These are phyloP conservation scores for Boletus patriciae DNA, from an alignment of 768 basidiomycete species.

Conservation along the genomic window DNA sequence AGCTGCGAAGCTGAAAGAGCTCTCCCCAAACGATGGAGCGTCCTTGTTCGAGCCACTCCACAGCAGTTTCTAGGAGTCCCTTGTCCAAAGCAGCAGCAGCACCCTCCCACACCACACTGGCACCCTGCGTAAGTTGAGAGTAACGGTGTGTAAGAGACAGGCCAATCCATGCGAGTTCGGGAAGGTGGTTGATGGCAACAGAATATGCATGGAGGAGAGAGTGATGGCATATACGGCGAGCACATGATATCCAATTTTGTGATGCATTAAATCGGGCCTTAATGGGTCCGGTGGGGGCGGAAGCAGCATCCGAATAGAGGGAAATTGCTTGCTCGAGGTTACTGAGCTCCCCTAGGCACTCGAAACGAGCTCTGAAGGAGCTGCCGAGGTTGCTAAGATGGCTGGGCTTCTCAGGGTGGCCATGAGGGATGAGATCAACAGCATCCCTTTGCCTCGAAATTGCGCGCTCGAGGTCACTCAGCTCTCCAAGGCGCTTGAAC, in stretches of 20 bases:
- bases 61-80: constrained; percentile 1
- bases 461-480: background rate
- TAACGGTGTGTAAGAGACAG: constrained; percentile 19
- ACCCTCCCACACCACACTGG: constrained; percentile 22
- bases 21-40: constrained; percentile 14
- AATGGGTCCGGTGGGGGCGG: background rate
- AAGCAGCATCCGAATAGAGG: constrained; percentile 2
- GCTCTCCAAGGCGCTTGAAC: background rate
- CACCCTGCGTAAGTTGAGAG: constrained; percentile 3
- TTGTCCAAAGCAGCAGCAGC: constrained; percentile 21
- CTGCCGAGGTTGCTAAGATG: background rate
- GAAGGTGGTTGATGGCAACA: constrained; percentile 19
- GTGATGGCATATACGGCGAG: background rate
- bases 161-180: constrained; percentile 16
- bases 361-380: background rate
- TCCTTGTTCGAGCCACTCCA: constrained; percentile 15
- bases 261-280: constrained; percentile 6
- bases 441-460: background rate
- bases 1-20: constrained; percentile 10
- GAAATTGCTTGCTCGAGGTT: background rate
- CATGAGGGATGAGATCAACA: background rate
- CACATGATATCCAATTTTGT: constrained; percentile 4
- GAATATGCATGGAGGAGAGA: constrained; percentile 22
- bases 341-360: background rate
- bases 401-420: background rate